These are phyloP conservation scores for Cylindrotheca fusiformis DNA, from an alignment of 108 stramenopile species.

Conservation along the genomic window DNA sequence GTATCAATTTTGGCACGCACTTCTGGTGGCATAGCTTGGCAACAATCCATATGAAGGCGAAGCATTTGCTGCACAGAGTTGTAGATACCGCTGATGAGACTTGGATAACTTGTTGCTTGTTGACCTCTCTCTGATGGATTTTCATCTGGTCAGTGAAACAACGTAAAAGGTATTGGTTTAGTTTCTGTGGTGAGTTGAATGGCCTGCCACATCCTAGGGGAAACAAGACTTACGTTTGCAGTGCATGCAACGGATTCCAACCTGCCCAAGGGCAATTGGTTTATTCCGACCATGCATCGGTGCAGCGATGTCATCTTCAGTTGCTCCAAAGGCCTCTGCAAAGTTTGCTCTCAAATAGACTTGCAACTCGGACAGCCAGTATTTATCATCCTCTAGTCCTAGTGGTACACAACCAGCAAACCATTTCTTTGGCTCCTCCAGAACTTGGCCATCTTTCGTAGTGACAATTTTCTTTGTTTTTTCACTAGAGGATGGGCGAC, in stretches of 20 bases:
- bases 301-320: constrained; percentile 62
- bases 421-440: constrained; percentile 30
- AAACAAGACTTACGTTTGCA: constrained; percentile 57
- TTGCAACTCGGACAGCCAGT: constrained; percentile 85
- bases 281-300: constrained; percentile 88
- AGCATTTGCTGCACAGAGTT: constrained; percentile 89
- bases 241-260: constrained; percentile 83
- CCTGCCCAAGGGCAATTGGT: constrained; percentile 83
- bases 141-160: constrained; percentile 28
- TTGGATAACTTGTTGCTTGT: constrained; percentile 76
- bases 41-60: constrained; percentile 74
- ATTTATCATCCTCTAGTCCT: constrained; percentile 78
- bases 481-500: background rate
- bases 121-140: constrained; percentile 60
- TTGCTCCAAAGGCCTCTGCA: constrained; percentile 82
- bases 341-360: constrained; percentile 76
- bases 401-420: constrained; percentile 57
- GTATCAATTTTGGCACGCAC: constrained; percentile 55
- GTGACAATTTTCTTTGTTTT: constrained; percentile 10
- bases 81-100: constrained; percentile 80
- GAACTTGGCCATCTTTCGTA: background rate
- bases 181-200: background rate
- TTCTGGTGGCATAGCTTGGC: constrained; percentile 59
- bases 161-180: constrained; percentile 5
- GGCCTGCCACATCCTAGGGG: too few species aligned